These are phyloP conservation scores for Spergularia bocconei DNA, from an alignment of 148 eudicot genomes.

Conservation along the genomic window DNA sequence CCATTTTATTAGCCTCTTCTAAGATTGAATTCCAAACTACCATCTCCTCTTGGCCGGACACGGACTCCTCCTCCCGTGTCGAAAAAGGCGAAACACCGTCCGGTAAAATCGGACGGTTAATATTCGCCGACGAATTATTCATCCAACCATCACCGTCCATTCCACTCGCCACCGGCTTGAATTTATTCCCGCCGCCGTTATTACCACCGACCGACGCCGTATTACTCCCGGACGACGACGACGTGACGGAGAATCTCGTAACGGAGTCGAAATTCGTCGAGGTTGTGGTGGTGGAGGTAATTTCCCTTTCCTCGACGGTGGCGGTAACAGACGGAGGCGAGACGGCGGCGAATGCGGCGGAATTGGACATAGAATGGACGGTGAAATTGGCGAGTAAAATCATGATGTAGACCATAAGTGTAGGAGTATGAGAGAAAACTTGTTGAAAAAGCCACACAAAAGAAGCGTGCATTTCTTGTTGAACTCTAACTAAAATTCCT, in stretches of 20 bases:
- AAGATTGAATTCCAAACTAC: conserved; percentile 54
- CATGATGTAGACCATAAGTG: conserved; percentile 82
- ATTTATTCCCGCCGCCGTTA: conserved; percentile 65
- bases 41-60: conserved; percentile 45
- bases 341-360: conserved; percentile 40
- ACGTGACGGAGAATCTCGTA: conserved; percentile 5
- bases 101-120: conserved; percentile 34
- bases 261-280: neutral
- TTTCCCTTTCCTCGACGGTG: conserved; percentile 14
- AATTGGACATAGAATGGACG: conserved; percentile 60
- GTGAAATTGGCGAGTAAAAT: conserved; percentile 80
- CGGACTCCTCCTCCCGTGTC: conserved; percentile 35
- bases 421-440: conserved; percentile 79
- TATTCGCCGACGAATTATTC: conserved; percentile 28
- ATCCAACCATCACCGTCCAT: conserved; percentile 63
- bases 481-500: conserved; percentile 61
- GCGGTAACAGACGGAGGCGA: conserved; percentile 12
- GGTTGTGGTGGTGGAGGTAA: neutral
- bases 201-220: conserved; percentile 54
- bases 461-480: conserved; percentile 71
- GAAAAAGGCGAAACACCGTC: conserved; percentile 31
- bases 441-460: conserved; percentile 92
- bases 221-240: conserved; percentile 31
- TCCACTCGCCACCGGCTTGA: conserved; percentile 46
- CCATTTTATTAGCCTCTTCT: conserved; percentile 69